phyloP scores from a whole-genome alignment of 768 basidiomycete genomes.

The Boletus vinaceobasis region DNA sequence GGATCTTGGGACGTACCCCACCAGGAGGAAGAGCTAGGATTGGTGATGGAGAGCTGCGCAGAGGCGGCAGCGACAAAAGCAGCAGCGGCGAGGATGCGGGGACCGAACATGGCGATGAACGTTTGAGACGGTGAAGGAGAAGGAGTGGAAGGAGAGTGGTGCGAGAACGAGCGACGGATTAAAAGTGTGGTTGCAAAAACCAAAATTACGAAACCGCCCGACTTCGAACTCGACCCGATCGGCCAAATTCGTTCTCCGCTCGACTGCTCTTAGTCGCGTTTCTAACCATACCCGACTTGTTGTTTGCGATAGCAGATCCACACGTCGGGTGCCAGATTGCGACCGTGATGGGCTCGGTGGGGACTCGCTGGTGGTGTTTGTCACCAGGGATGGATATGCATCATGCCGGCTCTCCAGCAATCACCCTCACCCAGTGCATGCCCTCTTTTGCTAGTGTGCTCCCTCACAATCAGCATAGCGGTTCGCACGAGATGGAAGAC shows the following conservation, averaged over 20 bases:
- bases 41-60: conserved; percentile 40
- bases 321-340: neutral
- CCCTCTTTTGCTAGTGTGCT: too few relatives aligned
- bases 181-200: conserved; percentile 4
- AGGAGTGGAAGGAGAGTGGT: conserved; percentile 10
- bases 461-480: neutral
- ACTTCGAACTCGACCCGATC: neutral
- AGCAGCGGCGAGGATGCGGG: conserved; percentile 34
- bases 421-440: too few relatives aligned
- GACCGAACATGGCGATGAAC: conserved; percentile 30
- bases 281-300: neutral
- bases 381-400: too few relatives aligned
- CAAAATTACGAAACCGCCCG: neutral
- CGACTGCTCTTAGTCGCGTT: neutral
- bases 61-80: conserved; percentile 38
- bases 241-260: conserved; percentile 27
- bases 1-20: conserved; percentile 50
- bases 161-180: conserved; percentile 26
- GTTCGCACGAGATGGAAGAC: neutral
- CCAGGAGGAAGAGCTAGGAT: conserved; percentile 48
- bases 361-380: too few relatives aligned
- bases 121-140: neutral
- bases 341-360: too few relatives aligned
- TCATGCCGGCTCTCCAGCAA: too few relatives aligned
- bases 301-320: neutral